A percentile compares a stretch with the other conserved stretches of the same genome.
Evolutionary conservation across 805 yeast genomes (phyloP).

Genomic region (Yamadazyma takamatsuzukensis): DNA sequence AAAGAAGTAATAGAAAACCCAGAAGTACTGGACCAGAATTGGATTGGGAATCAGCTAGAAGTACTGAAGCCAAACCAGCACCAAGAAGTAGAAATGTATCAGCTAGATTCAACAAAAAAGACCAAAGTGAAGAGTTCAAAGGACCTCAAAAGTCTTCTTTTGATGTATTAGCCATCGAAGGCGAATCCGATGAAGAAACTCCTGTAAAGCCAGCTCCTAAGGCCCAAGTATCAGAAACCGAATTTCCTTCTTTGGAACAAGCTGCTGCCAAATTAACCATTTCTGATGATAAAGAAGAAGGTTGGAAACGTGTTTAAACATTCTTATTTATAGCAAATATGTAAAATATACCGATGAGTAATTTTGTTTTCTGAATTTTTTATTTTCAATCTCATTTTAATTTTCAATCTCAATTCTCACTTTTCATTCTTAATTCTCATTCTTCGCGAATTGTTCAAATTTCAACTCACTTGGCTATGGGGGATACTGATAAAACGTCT

Average conservation of each 20-base stretch:
- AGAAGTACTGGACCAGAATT: slow-evolving; percentile 37
- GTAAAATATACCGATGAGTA: too few species aligned
- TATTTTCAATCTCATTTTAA: too few species aligned
- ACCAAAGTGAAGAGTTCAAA: slow-evolving; percentile 15
- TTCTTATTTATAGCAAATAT: too few species aligned
- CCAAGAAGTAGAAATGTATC: slow-evolving; percentile 22
- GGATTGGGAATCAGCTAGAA: slow-evolving; percentile 40
- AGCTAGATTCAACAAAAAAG: slow-evolving; percentile 14
- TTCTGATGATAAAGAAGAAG: slow-evolving; percentile 22
- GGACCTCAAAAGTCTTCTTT: slow-evolving; percentile 34
- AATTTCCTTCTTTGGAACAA: slow-evolving; percentile 18
- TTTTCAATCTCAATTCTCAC: too few species aligned
- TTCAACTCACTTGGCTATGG: too few species aligned
- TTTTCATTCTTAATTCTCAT: too few species aligned
- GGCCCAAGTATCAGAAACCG: slow-evolving; percentile 8
- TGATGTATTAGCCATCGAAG: slow-evolving; percentile 31
- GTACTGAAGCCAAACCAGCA: slow-evolving; percentile 26
- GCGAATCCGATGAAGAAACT: slow-evolving; percentile 28
- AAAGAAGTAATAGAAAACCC: slow-evolving; percentile 28
- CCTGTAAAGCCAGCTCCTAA: slow-evolving; percentile 12
- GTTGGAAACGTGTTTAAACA: slow-evolving; percentile 37
- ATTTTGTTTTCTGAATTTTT: too few species aligned
- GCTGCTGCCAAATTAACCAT: slow-evolving; percentile 25
- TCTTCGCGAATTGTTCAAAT: too few species aligned
- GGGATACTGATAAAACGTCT: too few species aligned